These are phyloP conservation scores for Fusarium mexicanum DNA, from an alignment of 2,329 filamentous ascomycete genomes.

Conservation along the genomic window DNA sequence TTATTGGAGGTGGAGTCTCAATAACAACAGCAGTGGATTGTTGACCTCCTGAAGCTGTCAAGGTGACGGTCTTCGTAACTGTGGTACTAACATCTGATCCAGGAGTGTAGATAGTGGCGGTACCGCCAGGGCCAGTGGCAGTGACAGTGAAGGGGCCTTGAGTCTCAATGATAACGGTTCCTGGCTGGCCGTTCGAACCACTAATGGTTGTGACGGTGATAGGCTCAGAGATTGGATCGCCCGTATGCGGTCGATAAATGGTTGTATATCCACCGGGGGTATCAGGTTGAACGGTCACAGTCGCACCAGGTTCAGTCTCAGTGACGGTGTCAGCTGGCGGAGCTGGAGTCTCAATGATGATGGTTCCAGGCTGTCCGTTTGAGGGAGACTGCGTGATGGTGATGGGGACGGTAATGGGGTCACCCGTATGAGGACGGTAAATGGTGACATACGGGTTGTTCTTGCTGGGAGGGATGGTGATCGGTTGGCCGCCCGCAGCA, in stretches of 20 bases:
- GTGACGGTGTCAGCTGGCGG: constrained; percentile 5
- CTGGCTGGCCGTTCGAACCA: constrained; percentile 24
- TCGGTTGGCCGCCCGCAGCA: background rate
- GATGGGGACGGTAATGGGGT: constrained; percentile 27
- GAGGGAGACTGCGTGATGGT: constrained; percentile 27
- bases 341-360: constrained; percentile 28
- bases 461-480: constrained; percentile 27
- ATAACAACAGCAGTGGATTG: constrained; percentile 13
- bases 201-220: constrained; percentile 25
- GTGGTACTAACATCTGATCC: constrained; percentile 14
- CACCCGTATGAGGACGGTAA: constrained; percentile 22
- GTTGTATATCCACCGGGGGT: constrained; percentile 13
- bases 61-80: constrained; percentile 14
- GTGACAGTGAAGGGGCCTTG: constrained; percentile 22
- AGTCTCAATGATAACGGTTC: constrained; percentile 31
- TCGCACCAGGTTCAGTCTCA: constrained; percentile 1
- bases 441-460: constrained; percentile 29
- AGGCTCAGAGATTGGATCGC: constrained; percentile 16
- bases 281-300: constrained; percentile 16
- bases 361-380: constrained; percentile 27
- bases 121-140: constrained; percentile 8
- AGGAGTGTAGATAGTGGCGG: constrained; percentile 25
- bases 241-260: constrained; percentile 24
- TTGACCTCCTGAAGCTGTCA: constrained; percentile 6
- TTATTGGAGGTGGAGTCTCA: constrained; percentile 18